Base-by-base conservation (phyloP, 495 filamentous ascomycete species). In the Lepidopterella palustris region DNA sequence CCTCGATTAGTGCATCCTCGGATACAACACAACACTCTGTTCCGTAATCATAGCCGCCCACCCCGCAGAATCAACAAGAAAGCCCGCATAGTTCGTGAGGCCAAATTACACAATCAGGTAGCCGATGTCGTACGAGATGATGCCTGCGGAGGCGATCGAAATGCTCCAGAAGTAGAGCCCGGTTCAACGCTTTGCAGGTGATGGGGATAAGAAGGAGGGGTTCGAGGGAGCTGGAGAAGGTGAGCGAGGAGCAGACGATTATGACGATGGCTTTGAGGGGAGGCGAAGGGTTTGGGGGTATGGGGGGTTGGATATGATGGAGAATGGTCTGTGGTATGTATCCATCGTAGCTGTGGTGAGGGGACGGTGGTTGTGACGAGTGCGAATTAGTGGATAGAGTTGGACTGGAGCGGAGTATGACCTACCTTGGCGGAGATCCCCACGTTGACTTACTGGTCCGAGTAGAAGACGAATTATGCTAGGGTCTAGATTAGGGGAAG, bases 11-110 rank as follows among this genome's bases (percentile, higher is more conserved):
- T 87, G 82, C 4, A 88, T 75, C 11, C 84, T 77, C 2, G 84
- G 87, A 70, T 83, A 88, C 15, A 88, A 73, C 9, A 88, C 84
- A 40, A 87, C 62, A 3, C 82, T 82, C 67, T 86, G 84, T 2
- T 54, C 59, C 9, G 59, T n/a, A 0, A 68, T 58, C 58, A 68
- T 62, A 10, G 31, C 20, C 10, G 21, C 27, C 62, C 62, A 68
- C 0, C 58, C 58, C 20, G 55, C 10, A n/a, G 20, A 48, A 1
- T 54, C 18, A 21, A 60, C 40, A 26, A 51, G 45, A 40, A 55
- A 5, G 15, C 27, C 48, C 9, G 40, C 31, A 23, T 54, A 28
- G 35, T 45, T 69, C 10, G 47, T 42, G 18, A 72, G 68, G 63
- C 83, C 81, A 63, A 79, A 82, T 53, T 82, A 82, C 60, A 85